phyloP scores from a whole-genome alignment of 1,284 basidiomycete species.

The Pseudozyma flocculosa region DNA sequence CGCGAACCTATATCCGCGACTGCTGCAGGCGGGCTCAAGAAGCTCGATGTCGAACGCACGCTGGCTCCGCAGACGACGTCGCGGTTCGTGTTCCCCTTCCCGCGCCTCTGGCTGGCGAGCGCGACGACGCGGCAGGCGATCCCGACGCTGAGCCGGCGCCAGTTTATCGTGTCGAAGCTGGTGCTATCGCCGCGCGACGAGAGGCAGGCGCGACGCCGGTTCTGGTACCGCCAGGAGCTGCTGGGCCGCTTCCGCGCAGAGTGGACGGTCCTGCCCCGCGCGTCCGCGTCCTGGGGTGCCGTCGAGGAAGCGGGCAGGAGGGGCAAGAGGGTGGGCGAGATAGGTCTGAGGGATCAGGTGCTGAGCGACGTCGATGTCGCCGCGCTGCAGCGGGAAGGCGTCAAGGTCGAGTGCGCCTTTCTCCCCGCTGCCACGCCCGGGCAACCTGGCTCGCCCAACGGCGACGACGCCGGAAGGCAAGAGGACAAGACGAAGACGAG shows the following conservation, averaged over 20 bases:
- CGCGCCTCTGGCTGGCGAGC: constrained; percentile 63
- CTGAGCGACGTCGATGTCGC: constrained; percentile 4
- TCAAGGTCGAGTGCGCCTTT: constrained; percentile 8
- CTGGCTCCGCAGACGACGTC: constrained; percentile 14
- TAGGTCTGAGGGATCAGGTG: constrained; percentile 1
- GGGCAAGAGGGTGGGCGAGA: background rate
- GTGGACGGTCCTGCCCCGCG: constrained; percentile 66
- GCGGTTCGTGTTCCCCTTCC: constrained; percentile 56
- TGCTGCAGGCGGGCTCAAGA: constrained; percentile 12
- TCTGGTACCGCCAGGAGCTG: constrained; percentile 90
- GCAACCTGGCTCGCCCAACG: too few species aligned
- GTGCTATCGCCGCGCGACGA: constrained; percentile 67
- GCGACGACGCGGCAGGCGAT: constrained; percentile 64
- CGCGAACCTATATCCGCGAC: too few species aligned
- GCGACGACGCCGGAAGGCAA: too few species aligned
- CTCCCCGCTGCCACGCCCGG: background rate
- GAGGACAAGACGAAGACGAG: too few species aligned
- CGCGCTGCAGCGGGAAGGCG: constrained; percentile 6
- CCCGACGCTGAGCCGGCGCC: constrained; percentile 75
- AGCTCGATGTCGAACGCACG: constrained; percentile 11
- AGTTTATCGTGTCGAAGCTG: constrained; percentile 83
- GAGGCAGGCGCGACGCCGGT: constrained; percentile 70
- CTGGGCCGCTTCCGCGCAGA: constrained; percentile 69
- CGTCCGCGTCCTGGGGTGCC: constrained; percentile 2
- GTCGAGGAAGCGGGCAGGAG: constrained; percentile 1